Evolutionary conservation across 805 yeast species (phyloP).

Genomic region (Lachancea lanzarotensis): DNA sequence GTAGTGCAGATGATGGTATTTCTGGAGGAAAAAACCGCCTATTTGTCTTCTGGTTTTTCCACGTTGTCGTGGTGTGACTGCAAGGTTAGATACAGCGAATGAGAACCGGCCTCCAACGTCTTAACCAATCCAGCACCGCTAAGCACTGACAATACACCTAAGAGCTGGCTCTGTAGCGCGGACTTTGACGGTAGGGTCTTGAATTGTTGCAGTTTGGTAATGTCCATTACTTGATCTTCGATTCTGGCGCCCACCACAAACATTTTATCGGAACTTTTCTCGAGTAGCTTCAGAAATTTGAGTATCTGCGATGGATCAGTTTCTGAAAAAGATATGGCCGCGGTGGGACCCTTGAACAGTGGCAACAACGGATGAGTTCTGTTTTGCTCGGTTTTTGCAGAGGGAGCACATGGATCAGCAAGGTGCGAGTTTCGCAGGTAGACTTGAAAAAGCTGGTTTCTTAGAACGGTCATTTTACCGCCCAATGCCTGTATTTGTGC

Average conservation of each 20-base stretch:
- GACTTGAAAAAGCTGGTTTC: conserved; percentile 64
- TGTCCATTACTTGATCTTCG: conserved; percentile 51
- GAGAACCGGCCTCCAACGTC: conserved; percentile 67
- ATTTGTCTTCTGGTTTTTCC: conserved; percentile 1
- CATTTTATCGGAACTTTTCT: conserved; percentile 61
- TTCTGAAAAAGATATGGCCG: conserved; percentile 60
- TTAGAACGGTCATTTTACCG: conserved; percentile 60
- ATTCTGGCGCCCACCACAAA: conserved; percentile 82
- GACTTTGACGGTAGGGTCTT: conserved; percentile 67
- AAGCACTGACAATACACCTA: conserved; percentile 72
- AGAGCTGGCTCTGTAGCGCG: conserved; percentile 72
- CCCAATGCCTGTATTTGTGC: conserved; percentile 57
- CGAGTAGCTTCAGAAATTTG: conserved; percentile 53
- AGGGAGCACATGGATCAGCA: conserved; percentile 62
- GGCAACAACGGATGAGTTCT: conserved; percentile 63
- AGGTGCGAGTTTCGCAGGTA: conserved; percentile 66
- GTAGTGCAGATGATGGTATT: conserved; percentile 1
- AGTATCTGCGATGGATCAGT: conserved; percentile 67
- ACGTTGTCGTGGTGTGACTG: conserved; percentile 50
- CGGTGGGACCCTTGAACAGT: conserved; percentile 79
- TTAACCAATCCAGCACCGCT: conserved; percentile 87
- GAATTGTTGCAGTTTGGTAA: conserved; percentile 50
- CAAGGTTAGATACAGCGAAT: conserved; percentile 65
- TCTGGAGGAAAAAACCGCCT: neutral
- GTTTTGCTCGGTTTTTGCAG: conserved; percentile 39